These are phyloP conservation scores for Papiliotrema laurentii DNA, from an alignment of 1,284 basidiomycete genomes.

Conservation along the genomic window DNA sequence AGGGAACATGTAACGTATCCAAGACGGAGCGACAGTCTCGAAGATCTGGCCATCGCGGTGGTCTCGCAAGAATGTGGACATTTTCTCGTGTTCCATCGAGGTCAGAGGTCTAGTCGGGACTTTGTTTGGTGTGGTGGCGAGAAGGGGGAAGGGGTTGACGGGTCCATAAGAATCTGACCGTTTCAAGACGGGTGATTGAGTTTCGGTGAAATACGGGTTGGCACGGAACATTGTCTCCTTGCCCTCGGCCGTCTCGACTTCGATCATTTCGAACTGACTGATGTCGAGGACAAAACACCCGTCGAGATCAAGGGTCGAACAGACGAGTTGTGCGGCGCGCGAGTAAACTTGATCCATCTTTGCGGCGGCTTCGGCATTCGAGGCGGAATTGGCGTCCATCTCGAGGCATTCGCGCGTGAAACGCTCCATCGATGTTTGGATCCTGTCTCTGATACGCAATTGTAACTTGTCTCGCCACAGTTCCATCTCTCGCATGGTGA, in stretches of 20 bases:
- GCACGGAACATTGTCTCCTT: conserved; percentile 52
- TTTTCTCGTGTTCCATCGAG: conserved; percentile 63
- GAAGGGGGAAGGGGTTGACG: conserved; percentile 33
- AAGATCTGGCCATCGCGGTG: conserved; percentile 79
- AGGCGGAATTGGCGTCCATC: conserved; percentile 58
- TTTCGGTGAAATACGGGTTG: conserved; percentile 34
- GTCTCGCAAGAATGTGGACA: conserved; percentile 69
- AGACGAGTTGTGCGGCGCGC: conserved; percentile 79
- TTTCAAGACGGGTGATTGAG: conserved; percentile 29
- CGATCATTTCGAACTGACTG: conserved; percentile 80
- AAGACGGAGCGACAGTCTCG: conserved; percentile 72
- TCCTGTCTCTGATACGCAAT: conserved; percentile 80
- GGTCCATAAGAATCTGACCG: conserved; percentile 31
- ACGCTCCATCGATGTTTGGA: conserved; percentile 92
- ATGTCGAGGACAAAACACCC: conserved; percentile 88
- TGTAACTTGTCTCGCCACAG: conserved; percentile 94
- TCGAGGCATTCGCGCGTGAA: conserved; percentile 93
- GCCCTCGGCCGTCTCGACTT: conserved; percentile 44
- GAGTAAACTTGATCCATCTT: conserved; percentile 84
- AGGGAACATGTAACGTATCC: conserved; percentile 73
- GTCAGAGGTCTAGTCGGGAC: conserved; percentile 51
- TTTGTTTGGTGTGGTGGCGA: conserved; percentile 22
- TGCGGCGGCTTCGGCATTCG: conserved; percentile 29
- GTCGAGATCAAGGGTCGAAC: conserved; percentile 83
- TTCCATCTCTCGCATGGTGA: conserved; percentile 95